Percentiles rank a stretch among this genome's conserved stretches.
These are phyloP conservation scores for Agapanthus africanus DNA, from an alignment of 106 monocot species.

Conservation along the genomic window DNA sequence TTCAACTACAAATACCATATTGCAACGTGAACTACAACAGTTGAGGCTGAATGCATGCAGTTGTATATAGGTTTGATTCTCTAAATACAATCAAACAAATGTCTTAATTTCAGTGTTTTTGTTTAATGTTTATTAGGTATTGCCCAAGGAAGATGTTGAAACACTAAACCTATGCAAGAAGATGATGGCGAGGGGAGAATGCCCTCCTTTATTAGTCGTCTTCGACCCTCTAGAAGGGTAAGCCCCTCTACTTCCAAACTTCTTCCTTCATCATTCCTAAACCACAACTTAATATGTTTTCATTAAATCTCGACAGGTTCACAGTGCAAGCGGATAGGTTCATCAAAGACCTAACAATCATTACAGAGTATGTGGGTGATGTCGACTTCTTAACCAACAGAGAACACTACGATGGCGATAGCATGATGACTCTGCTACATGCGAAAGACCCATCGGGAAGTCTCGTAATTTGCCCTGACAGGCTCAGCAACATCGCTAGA, in stretches of 20 bases:
- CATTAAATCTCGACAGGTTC: too few species aligned
- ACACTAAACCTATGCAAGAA: slow-evolving; percentile 61
- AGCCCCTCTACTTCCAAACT: too few species aligned
- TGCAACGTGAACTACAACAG: too few species aligned
- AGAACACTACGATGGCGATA: slow-evolving; percentile 81
- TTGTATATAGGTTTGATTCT: too few species aligned
- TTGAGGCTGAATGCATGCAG: too few species aligned
- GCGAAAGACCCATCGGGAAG: slow-evolving; percentile 53
- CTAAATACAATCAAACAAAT: too few species aligned
- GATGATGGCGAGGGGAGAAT: slow-evolving; percentile 89
- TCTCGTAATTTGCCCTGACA: slow-evolving; percentile 90
- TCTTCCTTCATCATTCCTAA: too few species aligned
- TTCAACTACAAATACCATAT: too few species aligned
- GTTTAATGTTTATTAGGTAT: slow-evolving; percentile 28
- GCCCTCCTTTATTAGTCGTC: slow-evolving; percentile 83
- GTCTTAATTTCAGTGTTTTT: background rate
- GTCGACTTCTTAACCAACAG: slow-evolving; percentile 81
- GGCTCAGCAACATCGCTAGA: slow-evolving; percentile 79
- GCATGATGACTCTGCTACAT: slow-evolving; percentile 91
- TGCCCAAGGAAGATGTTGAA: slow-evolving; percentile 71
- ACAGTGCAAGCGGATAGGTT: slow-evolving; percentile 88
- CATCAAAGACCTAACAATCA: slow-evolving; percentile 83
- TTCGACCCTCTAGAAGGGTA: slow-evolving; percentile 79
- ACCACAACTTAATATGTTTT: too few species aligned
- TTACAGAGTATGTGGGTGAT: slow-evolving; percentile 84